Conservation (phyloP, 768 basidiomycete genomes). For the Trametes gibbosa region DNA sequence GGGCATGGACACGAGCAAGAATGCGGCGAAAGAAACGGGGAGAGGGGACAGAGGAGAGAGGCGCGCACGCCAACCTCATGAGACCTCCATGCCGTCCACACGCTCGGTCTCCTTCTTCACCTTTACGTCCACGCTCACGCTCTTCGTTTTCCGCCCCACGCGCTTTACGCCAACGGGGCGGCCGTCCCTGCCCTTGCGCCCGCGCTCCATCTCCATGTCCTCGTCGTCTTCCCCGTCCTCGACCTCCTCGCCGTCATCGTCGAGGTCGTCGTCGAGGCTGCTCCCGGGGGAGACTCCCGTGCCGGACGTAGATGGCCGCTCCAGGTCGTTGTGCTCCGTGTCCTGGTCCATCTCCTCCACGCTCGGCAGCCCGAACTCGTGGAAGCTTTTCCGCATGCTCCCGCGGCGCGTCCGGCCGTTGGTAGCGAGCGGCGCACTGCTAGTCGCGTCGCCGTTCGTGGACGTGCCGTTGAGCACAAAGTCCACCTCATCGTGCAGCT, state of each 20-base stretch:
- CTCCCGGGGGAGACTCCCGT: slow-evolving; percentile 17
- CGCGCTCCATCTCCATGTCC: slow-evolving; percentile 23
- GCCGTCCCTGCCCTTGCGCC: slow-evolving; percentile 26
- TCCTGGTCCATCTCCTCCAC: slow-evolving; percentile 34
- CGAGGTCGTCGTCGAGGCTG: slow-evolving; percentile 15
- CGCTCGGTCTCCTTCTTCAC: slow-evolving; percentile 29
- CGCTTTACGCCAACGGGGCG: slow-evolving; percentile 22
- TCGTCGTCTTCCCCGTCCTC: slow-evolving; percentile 17
- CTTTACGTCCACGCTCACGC: slow-evolving; percentile 19
- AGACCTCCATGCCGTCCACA: slow-evolving; percentile 27
- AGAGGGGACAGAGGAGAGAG: neutral
- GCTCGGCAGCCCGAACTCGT: slow-evolving; percentile 28
- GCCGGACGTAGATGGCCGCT: slow-evolving; percentile 18
- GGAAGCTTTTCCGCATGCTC: slow-evolving; percentile 23
- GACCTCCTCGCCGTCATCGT: slow-evolving; percentile 22
- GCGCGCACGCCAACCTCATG: slow-evolving; percentile 11
- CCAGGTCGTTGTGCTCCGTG: slow-evolving; percentile 9
- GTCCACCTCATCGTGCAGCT: slow-evolving; percentile 29
- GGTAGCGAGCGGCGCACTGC: slow-evolving; percentile 3
- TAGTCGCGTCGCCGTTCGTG: neutral
- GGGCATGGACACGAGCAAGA: neutral
- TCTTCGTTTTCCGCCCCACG: slow-evolving; percentile 24
- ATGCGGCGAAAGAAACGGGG: neutral
- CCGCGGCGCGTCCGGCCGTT: slow-evolving; percentile 22
- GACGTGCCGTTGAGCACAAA: slow-evolving; percentile 16